Percentiles rank a stretch among this genome's conserved stretches.
phyloP scores from a whole-genome alignment of 2,329 filamentous ascomycete genomes.

The Thermomyces lanuginosus region DNA sequence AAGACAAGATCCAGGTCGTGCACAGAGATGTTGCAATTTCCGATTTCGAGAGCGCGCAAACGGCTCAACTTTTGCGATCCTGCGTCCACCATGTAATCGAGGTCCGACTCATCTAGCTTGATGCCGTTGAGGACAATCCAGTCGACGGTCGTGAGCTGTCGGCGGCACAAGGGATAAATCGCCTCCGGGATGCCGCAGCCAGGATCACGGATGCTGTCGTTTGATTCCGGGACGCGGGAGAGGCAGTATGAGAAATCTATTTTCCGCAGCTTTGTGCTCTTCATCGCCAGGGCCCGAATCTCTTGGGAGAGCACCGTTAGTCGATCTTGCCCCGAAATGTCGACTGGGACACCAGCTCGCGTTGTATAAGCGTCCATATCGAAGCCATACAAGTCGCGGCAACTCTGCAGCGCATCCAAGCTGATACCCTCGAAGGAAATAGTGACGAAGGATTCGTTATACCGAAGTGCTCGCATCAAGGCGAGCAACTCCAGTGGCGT shows the following conservation, averaged over 20 bases:
- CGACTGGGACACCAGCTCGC: constrained; percentile 40
- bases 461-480: constrained; percentile 51
- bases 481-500: constrained; percentile 48
- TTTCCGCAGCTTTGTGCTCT: constrained; percentile 45
- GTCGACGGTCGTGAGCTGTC: constrained; percentile 51
- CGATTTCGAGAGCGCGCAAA: constrained; percentile 50
- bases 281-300: constrained; percentile 49
- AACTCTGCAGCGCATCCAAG: constrained; percentile 47
- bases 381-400: constrained; percentile 42
- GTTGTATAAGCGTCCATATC: constrained; percentile 47
- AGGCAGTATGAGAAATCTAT: constrained; percentile 51
- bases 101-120: constrained; percentile 51
- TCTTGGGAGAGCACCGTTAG: constrained; percentile 51
- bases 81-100: constrained; percentile 51
- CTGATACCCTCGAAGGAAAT: constrained; percentile 51
- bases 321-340: constrained; percentile 36
- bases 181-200: constrained; percentile 56
- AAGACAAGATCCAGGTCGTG: constrained; percentile 41
- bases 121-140: constrained; percentile 56
- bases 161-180: constrained; percentile 49
- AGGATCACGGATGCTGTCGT: constrained; percentile 36
- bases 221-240: constrained; percentile 37
- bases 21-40: constrained; percentile 40
- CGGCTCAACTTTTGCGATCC: constrained; percentile 48
- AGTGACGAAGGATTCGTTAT: constrained; percentile 52